These are phyloP conservation scores for Talaromyces funiculosus DNA, from an alignment of 2,329 filamentous ascomycete genomes.

Conservation along the genomic window DNA sequence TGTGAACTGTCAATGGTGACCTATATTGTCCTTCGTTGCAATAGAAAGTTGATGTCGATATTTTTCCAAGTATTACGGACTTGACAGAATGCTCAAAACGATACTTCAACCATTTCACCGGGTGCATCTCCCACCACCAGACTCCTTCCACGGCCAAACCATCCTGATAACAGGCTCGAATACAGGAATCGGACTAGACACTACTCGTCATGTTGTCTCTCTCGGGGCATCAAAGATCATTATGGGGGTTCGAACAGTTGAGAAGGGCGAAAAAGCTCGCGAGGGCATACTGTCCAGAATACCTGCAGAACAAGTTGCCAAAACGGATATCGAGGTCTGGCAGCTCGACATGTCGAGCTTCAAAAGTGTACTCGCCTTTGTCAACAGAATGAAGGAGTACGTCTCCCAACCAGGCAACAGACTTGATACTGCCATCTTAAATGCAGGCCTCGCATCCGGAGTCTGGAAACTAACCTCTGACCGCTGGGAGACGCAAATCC, in stretches of 20 bases:
- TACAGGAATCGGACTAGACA: slow-evolving; percentile 12
- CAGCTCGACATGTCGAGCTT: slow-evolving; percentile 40
- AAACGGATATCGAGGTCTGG: slow-evolving; percentile 39
- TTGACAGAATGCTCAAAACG: slow-evolving; percentile 2
- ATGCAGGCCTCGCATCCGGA: slow-evolving; percentile 32
- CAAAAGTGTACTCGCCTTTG: slow-evolving; percentile 35
- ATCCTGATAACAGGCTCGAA: slow-evolving; percentile 14
- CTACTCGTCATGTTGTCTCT: slow-evolving; percentile 3
- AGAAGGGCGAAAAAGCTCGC: slow-evolving; percentile 42
- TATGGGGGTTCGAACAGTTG: slow-evolving; percentile 36
- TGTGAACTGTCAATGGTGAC: background rate
- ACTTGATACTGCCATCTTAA: slow-evolving; percentile 34
- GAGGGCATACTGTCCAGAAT: slow-evolving; percentile 33
- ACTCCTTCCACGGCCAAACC: slow-evolving; percentile 9
- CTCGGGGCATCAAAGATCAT: slow-evolving; percentile 15
- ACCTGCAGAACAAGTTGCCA: background rate
- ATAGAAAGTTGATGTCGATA: background rate
- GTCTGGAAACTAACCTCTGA: slow-evolving; percentile 32
- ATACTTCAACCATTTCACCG: slow-evolving; percentile 7
- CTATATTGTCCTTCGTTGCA: no score
- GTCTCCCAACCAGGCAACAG: slow-evolving; percentile 22
- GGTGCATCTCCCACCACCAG: background rate
- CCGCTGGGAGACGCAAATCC: slow-evolving; percentile 41
- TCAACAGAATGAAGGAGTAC: slow-evolving; percentile 16
- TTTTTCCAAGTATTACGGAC: background rate